Evolutionary conservation across 108 stramenopile species (phyloP).

Genomic region (Skeletonema menzelii): DNA sequence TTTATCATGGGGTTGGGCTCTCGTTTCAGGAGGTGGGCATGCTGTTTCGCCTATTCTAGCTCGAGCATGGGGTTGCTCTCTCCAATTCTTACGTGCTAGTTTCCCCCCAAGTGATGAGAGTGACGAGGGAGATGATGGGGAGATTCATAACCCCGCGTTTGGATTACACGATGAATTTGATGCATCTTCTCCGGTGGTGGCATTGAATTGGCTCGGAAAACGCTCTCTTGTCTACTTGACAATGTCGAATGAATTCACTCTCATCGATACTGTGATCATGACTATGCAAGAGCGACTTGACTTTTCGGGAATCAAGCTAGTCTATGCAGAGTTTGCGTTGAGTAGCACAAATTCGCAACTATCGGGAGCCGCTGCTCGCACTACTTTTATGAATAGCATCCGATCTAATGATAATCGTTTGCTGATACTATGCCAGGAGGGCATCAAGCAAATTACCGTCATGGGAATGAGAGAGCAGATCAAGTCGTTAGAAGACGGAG

Average conservation of each 20-base stretch:
- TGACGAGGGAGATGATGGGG: constrained; percentile 25
- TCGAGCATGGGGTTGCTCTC: constrained; percentile 82
- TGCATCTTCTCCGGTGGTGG: constrained; percentile 73
- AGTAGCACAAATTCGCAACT: constrained; percentile 44
- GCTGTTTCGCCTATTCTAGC: constrained; percentile 77
- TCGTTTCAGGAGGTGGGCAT: constrained; percentile 77
- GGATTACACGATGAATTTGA: constrained; percentile 84
- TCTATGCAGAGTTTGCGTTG: constrained; percentile 80
- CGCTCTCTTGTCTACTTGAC: constrained; percentile 73
- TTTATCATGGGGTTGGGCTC: constrained; percentile 87
- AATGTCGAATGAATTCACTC: constrained; percentile 69
- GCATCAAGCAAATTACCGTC: constrained; percentile 65
- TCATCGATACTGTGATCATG: constrained; percentile 88
- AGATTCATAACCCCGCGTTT: constrained; percentile 77
- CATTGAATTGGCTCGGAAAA: constrained; percentile 82
- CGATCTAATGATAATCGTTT: constrained; percentile 75
- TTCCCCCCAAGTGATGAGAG: constrained; percentile 47
- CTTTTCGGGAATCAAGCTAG: constrained; percentile 72
- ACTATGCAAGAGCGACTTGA: constrained; percentile 85
- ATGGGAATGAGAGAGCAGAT: constrained; percentile 65
- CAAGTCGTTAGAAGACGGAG: constrained; percentile 78
- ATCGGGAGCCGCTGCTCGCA: constrained; percentile 13
- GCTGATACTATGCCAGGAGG: constrained; percentile 71
- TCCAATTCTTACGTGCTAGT: constrained; percentile 77
- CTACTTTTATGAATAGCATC: constrained; percentile 82